These are phyloP conservation scores for Fonsecaea monophora DNA, from an alignment of 2,329 filamentous ascomycete species.

Conservation along the genomic window DNA sequence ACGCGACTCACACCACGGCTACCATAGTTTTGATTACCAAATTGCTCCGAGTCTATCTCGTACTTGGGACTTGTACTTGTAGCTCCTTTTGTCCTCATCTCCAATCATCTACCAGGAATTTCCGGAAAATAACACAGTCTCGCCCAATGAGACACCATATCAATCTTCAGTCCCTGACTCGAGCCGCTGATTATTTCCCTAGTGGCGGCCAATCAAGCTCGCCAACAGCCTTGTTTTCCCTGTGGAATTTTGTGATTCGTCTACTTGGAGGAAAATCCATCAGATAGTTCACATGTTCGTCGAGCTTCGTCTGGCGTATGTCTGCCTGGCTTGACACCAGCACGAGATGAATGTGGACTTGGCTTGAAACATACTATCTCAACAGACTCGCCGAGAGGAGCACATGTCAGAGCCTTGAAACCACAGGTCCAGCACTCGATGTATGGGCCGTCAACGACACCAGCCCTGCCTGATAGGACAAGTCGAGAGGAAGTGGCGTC, in stretches of 20 bases:
- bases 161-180: not conserved
- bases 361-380: not conserved
- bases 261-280: conserved; percentile 4
- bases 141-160: conserved; percentile 17
- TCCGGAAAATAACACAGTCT: not conserved
- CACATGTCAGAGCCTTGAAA: not conserved
- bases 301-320: not conserved
- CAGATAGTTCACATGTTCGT: conserved; percentile 5
- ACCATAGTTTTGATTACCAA: not conserved
- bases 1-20: not conserved
- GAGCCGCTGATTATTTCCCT: conserved; percentile 18
- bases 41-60: not conserved
- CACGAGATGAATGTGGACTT: not conserved
- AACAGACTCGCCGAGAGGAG: not conserved
- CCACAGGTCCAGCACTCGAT: not conserved
- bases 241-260: conserved; percentile 18
- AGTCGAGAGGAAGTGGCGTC: not conserved
- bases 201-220: conserved; percentile 12
- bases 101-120: conserved; percentile 7
- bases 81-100: not conserved
- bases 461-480: not conserved
- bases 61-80: too few relatives aligned
- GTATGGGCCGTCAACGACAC: not conserved
- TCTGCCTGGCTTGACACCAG: conserved; percentile 11
- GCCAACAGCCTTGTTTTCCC: conserved; percentile 8